Conservation (phyloP, 768 basidiomycete genomes). For the Cystofilobasidium macerans region DNA sequence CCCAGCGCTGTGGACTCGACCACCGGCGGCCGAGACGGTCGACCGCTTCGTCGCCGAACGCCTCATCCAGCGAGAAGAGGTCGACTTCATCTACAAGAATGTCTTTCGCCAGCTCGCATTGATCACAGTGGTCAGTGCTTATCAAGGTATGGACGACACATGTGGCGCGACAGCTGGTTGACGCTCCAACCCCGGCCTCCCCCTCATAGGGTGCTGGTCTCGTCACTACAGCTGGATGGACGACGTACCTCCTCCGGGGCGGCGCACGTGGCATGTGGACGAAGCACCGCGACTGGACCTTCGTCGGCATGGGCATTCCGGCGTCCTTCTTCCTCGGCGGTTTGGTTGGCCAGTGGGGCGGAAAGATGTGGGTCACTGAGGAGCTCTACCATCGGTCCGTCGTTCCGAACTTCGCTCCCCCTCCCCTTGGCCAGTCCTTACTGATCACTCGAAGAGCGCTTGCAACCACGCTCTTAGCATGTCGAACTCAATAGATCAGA, state of each 20-base stretch:
- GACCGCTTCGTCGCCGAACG: slow-evolving; percentile 8
- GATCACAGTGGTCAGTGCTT: neutral
- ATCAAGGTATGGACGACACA: neutral
- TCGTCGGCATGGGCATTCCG: neutral
- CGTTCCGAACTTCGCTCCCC: too few species aligned
- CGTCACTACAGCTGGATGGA: neutral
- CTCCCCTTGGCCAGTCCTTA: neutral
- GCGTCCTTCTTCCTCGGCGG: neutral
- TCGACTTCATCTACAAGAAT: neutral
- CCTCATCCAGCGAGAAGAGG: neutral
- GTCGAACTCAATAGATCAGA: neutral
- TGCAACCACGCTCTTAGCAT: neutral
- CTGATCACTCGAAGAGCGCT: neutral
- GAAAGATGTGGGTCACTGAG: neutral
- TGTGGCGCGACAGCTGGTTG: too few species aligned
- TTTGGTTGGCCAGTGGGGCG: neutral
- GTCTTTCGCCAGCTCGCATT: neutral
- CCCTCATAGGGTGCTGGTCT: neutral
- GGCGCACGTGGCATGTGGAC: neutral
- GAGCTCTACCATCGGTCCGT: neutral
- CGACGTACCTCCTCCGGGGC: neutral
- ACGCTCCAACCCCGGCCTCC: too few species aligned
- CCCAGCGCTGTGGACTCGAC: neutral
- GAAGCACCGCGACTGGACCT: neutral
- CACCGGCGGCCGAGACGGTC: neutral